Base-by-base conservation (phyloP, 169 alveolate species). In the Cryptosporidium sp. region DNA sequence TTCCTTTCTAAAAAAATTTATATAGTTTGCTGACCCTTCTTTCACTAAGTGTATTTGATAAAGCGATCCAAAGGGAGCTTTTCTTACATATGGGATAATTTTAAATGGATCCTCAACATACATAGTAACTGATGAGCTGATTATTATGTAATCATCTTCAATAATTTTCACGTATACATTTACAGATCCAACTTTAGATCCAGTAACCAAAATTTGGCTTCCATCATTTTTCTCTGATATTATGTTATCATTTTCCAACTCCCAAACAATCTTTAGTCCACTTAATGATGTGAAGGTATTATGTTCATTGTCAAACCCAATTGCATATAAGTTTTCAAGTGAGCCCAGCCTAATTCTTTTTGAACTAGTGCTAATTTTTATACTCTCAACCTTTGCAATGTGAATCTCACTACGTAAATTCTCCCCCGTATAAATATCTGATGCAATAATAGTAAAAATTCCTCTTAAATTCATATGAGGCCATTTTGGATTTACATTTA, bases 361-460 rank as follows among this genome's bases (percentile, higher is more conserved):
- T 80, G 89, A 80, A 65, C 89, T 80, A 8, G 89, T 80, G 39
- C 68, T 59, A 26, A 62, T 80, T 33, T 35, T 62, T 26, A 80
- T 80, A n/a, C 89, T 80, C 33, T 80, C 89, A 41, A 80, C 65
- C 3, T 67, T 80, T 43, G 89, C 89, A 80, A 80, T 67, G 59
- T 80, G 89, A 62, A 80, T 52, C 18, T 80, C 89, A 80, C 80
- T 80, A 4, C 89, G 73, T 26, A 80, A 62, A 43, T 41, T 33
- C 59, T 80, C 80, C 21, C 65, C 68, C 43, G 89, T 61, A 59
- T 80, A 80, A n/a, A 62, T 61, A 23, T 80, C 75, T 3, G 8
- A 39, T 26, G 89, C 89, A 35, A 39, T 65, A 18, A 80, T 65
- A 9, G 74, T 59, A 80, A 80, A 80, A 43, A 80, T n/a, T 16